phyloP scores from a whole-genome alignment of 108 stramenopile species.

The Craspedostauros australis region DNA sequence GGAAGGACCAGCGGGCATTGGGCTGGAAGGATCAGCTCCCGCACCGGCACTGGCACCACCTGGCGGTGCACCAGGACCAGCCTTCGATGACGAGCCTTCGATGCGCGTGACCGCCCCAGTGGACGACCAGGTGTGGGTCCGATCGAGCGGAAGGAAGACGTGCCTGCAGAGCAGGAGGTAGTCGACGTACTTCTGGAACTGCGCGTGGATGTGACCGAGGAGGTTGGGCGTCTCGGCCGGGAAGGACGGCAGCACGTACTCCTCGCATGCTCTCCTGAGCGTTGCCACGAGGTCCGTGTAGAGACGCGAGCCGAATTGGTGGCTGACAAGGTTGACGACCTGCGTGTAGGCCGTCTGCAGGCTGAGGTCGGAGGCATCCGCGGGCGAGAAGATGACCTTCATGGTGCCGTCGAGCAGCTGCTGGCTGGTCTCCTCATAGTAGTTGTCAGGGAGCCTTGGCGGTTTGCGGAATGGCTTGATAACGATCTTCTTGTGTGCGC shows the following conservation, averaged over 20 bases:
- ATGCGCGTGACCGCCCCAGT: slow-evolving; percentile 9
- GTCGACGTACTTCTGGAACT: slow-evolving; percentile 40
- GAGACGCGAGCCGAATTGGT: slow-evolving; percentile 60
- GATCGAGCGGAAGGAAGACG: slow-evolving; percentile 47
- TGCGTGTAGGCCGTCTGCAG: slow-evolving; percentile 64
- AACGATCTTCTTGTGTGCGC: slow-evolving; percentile 39
- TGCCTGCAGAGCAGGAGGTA: slow-evolving; percentile 43
- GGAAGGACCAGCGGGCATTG: not conserved
- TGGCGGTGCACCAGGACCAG: not conserved
- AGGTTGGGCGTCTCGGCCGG: slow-evolving; percentile 10
- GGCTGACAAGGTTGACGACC: slow-evolving; percentile 66
- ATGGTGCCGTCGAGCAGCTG: slow-evolving; percentile 42
- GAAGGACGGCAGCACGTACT: slow-evolving; percentile 27
- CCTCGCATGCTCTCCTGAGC: slow-evolving; percentile 49
- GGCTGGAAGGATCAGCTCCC: not conserved
- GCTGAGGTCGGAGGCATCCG: slow-evolving; percentile 3
- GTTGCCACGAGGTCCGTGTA: slow-evolving; percentile 49
- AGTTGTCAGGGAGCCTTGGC: slow-evolving; percentile 61
- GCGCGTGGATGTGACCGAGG: slow-evolving; percentile 25
- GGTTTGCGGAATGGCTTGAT: slow-evolving; percentile 76
- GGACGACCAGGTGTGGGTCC: slow-evolving; percentile 30
- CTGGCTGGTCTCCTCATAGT: slow-evolving; percentile 49
- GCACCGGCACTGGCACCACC: not conserved
- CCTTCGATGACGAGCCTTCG: slow-evolving; percentile 7
- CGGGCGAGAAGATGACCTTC: slow-evolving; percentile 9